A percentile compares a stretch with the other conserved stretches of the same genome.
phyloP scores from a whole-genome alignment of 164 flowering plant species.

The Taxillus chinensis region DNA sequence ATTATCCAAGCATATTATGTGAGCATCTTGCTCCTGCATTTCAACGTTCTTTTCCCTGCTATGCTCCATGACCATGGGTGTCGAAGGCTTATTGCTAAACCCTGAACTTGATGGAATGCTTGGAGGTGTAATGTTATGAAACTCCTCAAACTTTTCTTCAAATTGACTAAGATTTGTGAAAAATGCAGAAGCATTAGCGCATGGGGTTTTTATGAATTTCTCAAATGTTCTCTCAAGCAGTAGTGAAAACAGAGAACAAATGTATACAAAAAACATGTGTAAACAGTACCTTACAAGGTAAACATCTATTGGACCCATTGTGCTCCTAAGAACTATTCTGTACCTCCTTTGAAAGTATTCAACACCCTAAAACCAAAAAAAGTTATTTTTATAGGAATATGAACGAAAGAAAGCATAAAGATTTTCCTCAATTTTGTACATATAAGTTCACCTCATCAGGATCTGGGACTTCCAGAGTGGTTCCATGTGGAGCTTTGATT shows the following conservation, averaged over 20 bases:
- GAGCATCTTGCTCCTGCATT: slow-evolving; percentile 32
- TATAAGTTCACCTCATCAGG: slow-evolving; percentile 67
- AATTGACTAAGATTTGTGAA: slow-evolving; percentile 47
- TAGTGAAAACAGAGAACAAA: neutral
- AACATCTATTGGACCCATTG: slow-evolving; percentile 96
- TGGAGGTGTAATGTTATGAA: slow-evolving; percentile 44
- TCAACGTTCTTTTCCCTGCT: slow-evolving; percentile 32
- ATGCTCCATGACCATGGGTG: slow-evolving; percentile 20
- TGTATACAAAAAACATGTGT: neutral
- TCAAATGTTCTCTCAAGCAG: neutral
- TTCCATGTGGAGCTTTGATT: slow-evolving; percentile 75
- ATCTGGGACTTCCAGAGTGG: slow-evolving; percentile 71
- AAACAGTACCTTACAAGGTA: slow-evolving; percentile 77
- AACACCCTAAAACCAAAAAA: slow-evolving; percentile 45
- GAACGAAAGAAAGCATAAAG: neutral
- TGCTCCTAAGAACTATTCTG: slow-evolving; percentile 85
- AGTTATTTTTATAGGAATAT: neutral
- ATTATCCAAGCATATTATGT: slow-evolving; percentile 36
- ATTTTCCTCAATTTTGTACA: neutral
- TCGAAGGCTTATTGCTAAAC: slow-evolving; percentile 19
- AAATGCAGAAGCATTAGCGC: neutral
- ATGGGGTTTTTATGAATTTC: no score
- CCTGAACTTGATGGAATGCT: slow-evolving; percentile 36
- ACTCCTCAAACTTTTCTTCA: slow-evolving; percentile 81
- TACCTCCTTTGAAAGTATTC: slow-evolving; percentile 93